Percentiles rank a stretch among this genome's conserved stretches.
Conservation (phyloP, 1,284 basidiomycete species). For the Fomitopsis palustris region DNA sequence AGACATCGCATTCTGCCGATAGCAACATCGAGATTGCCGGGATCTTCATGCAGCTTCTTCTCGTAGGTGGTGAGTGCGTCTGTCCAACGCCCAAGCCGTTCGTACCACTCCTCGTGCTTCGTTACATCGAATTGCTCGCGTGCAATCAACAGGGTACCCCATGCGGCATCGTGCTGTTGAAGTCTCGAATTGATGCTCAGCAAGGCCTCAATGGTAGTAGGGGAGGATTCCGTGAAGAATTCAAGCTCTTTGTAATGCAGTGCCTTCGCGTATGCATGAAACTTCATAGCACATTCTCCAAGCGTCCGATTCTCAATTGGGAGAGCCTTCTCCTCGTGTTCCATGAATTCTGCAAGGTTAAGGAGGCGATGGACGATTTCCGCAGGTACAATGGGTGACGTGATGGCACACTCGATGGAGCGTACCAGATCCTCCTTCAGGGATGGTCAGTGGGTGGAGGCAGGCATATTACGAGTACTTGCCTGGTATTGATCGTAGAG, state of each 20-base stretch:
- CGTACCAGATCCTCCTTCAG: conserved; percentile 88
- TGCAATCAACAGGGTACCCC: conserved; percentile 90
- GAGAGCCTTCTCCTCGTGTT: conserved; percentile 96
- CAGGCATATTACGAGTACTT: conserved; percentile 16
- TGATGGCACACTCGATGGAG: conserved; percentile 88
- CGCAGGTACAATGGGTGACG: conserved; percentile 74
- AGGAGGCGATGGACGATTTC: conserved; percentile 94
- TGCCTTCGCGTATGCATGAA: conserved; percentile 96
- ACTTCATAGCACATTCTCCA: conserved; percentile 92
- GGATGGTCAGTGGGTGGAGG: neutral
- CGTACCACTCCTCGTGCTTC: conserved; percentile 97
- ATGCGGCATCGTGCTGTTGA: conserved; percentile 95
- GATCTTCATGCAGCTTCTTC: conserved; percentile 69
- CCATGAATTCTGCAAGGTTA: conserved; percentile 99
- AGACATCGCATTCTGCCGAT: conserved; percentile 94
- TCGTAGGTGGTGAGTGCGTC: conserved; percentile 91
- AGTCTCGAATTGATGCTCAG: conserved; percentile 98
- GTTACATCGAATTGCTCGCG: conserved; percentile 82
- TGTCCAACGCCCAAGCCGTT: conserved; percentile 95
- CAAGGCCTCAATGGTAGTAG: conserved; percentile 89
- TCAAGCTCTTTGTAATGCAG: conserved; percentile 99
- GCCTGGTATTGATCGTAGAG: conserved; percentile 96
- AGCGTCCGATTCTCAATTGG: conserved; percentile 93
- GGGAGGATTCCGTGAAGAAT: conserved; percentile 89
- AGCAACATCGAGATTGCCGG: conserved; percentile 68